These are phyloP conservation scores for Magnusiomyces magnusii DNA, from an alignment of 1,139 yeast species.

Conservation along the genomic window DNA sequence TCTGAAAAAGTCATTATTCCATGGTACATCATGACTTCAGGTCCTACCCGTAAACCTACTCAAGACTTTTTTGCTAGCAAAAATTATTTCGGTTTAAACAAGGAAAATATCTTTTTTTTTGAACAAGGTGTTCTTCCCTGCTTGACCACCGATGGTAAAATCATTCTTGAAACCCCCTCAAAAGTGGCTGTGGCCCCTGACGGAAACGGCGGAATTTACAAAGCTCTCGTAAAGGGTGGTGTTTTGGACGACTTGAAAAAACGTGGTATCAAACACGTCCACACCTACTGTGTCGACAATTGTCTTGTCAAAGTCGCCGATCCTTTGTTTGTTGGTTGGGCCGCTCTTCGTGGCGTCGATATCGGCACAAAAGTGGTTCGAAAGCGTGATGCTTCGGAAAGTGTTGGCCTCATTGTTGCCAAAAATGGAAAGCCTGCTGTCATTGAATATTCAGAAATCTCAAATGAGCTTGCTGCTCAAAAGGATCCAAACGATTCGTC, in stretches of 20 bases:
- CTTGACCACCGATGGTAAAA: slow-evolving; percentile 63
- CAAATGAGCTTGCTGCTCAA: slow-evolving; percentile 60
- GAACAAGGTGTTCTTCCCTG: slow-evolving; percentile 97
- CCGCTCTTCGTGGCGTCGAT: slow-evolving; percentile 50
- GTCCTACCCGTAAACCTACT: slow-evolving; percentile 78
- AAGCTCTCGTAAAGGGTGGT: slow-evolving; percentile 61
- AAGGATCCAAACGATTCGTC: slow-evolving; percentile 35
- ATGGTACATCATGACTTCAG: slow-evolving; percentile 95
- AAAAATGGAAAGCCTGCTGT: slow-evolving; percentile 67
- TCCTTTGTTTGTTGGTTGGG: slow-evolving; percentile 85
- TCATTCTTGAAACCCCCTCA: slow-evolving; percentile 51
- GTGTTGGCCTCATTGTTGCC: slow-evolving; percentile 85
- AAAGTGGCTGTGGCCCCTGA: slow-evolving; percentile 84
- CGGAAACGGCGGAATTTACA: slow-evolving; percentile 96
- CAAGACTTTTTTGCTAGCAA: slow-evolving; percentile 57
- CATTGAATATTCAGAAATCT: slow-evolving; percentile 90
- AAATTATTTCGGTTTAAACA: slow-evolving; percentile 60
- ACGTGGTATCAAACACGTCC: slow-evolving; percentile 82
- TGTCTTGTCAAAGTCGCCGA: slow-evolving; percentile 90
- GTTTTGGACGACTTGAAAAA: slow-evolving; percentile 58
- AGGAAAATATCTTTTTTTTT: slow-evolving; percentile 62
- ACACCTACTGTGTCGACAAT: slow-evolving; percentile 97
- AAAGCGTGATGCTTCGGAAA: slow-evolving; percentile 78
- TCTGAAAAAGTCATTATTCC: slow-evolving; percentile 37
- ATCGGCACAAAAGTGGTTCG: slow-evolving; percentile 94